These are phyloP conservation scores for Ceratocystis harringtonii DNA, from an alignment of 2,329 filamentous ascomycete genomes.

Conservation along the genomic window DNA sequence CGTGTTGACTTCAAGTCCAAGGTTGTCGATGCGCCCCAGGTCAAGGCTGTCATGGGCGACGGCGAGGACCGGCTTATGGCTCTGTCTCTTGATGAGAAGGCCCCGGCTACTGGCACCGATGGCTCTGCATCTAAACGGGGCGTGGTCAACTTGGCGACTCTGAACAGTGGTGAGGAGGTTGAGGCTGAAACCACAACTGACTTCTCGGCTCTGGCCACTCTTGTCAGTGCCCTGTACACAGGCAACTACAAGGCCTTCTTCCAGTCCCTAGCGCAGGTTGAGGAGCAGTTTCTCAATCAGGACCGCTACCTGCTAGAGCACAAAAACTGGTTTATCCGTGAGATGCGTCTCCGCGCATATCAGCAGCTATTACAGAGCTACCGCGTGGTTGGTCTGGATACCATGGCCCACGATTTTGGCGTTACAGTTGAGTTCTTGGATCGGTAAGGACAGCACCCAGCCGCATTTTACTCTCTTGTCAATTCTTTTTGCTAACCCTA, in stretches of 20 bases:
- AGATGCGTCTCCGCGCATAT: conserved; percentile 94
- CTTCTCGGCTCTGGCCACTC: conserved; percentile 71
- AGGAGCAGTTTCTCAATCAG: conserved; percentile 84
- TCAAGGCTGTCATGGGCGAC: conserved; percentile 88
- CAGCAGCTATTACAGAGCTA: conserved; percentile 96
- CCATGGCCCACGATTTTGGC: conserved; percentile 94
- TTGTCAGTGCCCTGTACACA: conserved; percentile 83
- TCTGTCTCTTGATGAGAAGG: conserved; percentile 63
- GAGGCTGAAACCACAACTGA: conserved; percentile 73
- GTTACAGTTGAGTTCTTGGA: conserved; percentile 94
- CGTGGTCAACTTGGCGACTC: conserved; percentile 74
- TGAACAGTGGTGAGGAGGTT: conserved; percentile 49
- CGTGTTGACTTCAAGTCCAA: conserved; percentile 98
- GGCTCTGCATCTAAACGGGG: conserved; percentile 26
- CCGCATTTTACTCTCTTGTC: neutral
- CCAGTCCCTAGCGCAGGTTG: conserved; percentile 70
- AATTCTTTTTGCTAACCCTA: neutral
- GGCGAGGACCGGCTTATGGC: conserved; percentile 77
- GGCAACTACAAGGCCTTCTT: conserved; percentile 95
- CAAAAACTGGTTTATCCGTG: conserved; percentile 90
- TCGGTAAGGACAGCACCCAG: conserved; percentile 42
- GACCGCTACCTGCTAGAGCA: conserved; percentile 95
- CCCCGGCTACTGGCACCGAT: conserved; percentile 38
- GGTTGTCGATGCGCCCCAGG: conserved; percentile 95
- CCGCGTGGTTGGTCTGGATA: conserved; percentile 87